phyloP scores from a whole-genome alignment of 495 filamentous ascomycete species.

The Lophiostoma macrostomum region DNA sequence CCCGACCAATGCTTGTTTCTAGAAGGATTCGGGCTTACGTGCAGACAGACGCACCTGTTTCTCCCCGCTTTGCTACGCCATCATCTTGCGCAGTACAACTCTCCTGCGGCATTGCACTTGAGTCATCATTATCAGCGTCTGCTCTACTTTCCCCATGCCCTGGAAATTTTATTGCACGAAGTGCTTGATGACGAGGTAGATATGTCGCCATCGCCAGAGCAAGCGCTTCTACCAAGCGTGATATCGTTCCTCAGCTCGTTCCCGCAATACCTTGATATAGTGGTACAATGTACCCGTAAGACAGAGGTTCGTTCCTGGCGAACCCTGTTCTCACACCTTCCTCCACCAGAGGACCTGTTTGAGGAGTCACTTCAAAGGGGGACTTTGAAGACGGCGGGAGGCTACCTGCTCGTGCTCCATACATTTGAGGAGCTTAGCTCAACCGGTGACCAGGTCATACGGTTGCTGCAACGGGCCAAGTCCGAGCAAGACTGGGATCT shows the following conservation, averaged over 20 bases:
- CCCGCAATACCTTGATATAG: constrained; percentile 84
- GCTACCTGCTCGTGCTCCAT: constrained; percentile 93
- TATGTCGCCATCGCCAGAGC: constrained; percentile 48
- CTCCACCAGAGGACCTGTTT: constrained; percentile 84
- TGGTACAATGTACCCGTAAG: constrained; percentile 96
- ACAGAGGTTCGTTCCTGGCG: constrained; percentile 95
- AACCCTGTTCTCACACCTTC: constrained; percentile 85
- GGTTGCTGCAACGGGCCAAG: constrained; percentile 77
- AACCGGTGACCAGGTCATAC: constrained; percentile 68
- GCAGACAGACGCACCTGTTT: constrained; percentile 59
- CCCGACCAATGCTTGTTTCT: too few relatives aligned
- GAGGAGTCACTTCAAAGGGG: constrained; percentile 82
- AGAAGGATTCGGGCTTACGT: constrained; percentile 17
- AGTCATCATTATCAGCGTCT: constrained; percentile 80
- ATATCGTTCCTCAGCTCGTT: constrained; percentile 88
- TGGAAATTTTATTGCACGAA: constrained; percentile 90
- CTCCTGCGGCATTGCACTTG: constrained; percentile 68
- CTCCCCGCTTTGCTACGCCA: constrained; percentile 80
- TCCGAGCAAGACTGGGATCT: constrained; percentile 91
- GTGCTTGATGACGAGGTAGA: constrained; percentile 96
- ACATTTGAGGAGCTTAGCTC: constrained; percentile 83
- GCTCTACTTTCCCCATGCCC: constrained; percentile 85
- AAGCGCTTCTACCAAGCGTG: constrained; percentile 79
- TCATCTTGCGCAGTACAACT: constrained; percentile 67
- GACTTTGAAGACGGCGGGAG: constrained; percentile 90